Evolutionary conservation across 192 early-diverging fungal species (phyloP).

Genomic region (Diversispora eburnea): DNA sequence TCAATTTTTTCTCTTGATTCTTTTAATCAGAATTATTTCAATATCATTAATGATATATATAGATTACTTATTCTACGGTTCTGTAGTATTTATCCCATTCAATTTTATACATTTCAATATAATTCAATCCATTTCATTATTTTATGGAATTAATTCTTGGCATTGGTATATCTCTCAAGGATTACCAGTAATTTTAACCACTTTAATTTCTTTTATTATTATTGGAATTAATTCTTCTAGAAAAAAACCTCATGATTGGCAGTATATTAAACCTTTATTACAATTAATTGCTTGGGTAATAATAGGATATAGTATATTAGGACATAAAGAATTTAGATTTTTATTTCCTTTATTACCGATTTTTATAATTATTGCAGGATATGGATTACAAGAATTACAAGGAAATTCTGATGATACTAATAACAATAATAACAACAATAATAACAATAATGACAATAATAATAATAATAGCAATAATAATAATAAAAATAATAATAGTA

Average conservation of each 20-base stretch:
- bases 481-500: too few relatives aligned
- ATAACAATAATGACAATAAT: too few relatives aligned
- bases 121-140: constrained; percentile 69
- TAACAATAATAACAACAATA: too few relatives aligned
- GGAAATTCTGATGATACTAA: too few relatives aligned
- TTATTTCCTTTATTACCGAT: constrained; percentile 83
- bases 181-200: constrained; percentile 71
- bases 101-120: constrained; percentile 86
- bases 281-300: constrained; percentile 49
- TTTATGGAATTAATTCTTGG: constrained; percentile 90
- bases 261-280: constrained; percentile 25
- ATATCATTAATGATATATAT: constrained; percentile 49
- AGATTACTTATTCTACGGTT: constrained; percentile 64
- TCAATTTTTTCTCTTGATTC: background rate
- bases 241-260: constrained; percentile 23
- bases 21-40: constrained; percentile 38
- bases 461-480: too few relatives aligned
- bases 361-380: constrained; percentile 45
- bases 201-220: constrained; percentile 66
- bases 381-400: constrained; percentile 30
- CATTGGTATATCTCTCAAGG: constrained; percentile 90
- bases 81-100: constrained; percentile 68
- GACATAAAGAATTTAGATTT: constrained; percentile 96
- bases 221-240: constrained; percentile 47
- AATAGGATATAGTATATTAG: constrained; percentile 67